Conservation (phyloP, 1,284 basidiomycete genomes). For the Sanghuangporus sanghuang region DNA sequence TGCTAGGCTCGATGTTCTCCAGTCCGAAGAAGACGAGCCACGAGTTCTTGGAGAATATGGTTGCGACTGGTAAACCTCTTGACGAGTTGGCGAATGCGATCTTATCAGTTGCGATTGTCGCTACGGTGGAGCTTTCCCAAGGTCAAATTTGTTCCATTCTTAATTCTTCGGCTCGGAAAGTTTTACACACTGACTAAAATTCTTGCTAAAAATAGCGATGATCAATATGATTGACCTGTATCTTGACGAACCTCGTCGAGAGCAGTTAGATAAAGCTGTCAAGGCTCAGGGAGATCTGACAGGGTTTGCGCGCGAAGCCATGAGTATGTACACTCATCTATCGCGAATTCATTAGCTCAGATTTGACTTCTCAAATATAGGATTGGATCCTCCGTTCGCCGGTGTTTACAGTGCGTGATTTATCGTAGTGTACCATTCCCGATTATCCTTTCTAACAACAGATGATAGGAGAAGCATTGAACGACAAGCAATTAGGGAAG, state of each 20-base stretch:
- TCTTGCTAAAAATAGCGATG: slow-evolving; percentile 38
- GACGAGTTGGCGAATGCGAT: slow-evolving; percentile 64
- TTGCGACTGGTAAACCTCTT: slow-evolving; percentile 45
- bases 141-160: slow-evolving; percentile 33
- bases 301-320: slow-evolving; percentile 58
- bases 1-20: slow-evolving; percentile 44
- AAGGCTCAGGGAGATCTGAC: slow-evolving; percentile 34
- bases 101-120: slow-evolving; percentile 63
- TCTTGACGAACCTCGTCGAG: slow-evolving; percentile 39
- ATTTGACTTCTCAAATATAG: slow-evolving; percentile 25
- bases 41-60: slow-evolving; percentile 51
- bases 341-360: background rate
- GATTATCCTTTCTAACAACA: background rate
- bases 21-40: slow-evolving; percentile 40
- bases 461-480: slow-evolving; percentile 38
- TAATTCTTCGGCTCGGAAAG: background rate
- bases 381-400: slow-evolving; percentile 45
- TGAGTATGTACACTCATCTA: slow-evolving; percentile 31
- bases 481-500: slow-evolving; percentile 38
- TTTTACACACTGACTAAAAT: slow-evolving; percentile 1
- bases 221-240: slow-evolving; percentile 54
- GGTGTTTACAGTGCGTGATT: slow-evolving; percentile 43
- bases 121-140: slow-evolving; percentile 64
- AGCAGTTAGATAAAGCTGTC: slow-evolving; percentile 32
- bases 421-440: background rate